These are phyloP conservation scores for Calonectria naviculata DNA, from an alignment of 2,329 filamentous ascomycete genomes.

Conservation along the genomic window DNA sequence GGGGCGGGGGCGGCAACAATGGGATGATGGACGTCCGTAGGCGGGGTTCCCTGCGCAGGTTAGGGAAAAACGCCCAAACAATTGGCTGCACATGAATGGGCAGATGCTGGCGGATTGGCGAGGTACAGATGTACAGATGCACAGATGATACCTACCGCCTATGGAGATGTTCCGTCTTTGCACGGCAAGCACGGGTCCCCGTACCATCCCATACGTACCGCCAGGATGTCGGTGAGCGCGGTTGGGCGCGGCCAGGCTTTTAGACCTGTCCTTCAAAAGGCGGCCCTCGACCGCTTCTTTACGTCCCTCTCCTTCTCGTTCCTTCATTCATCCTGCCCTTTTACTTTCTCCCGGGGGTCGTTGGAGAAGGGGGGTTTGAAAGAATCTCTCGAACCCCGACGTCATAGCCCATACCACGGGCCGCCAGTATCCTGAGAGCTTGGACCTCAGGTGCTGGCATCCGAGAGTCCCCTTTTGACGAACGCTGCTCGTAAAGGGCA, in stretches of 20 bases:
- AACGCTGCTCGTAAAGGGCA: slow-evolving; percentile 9
- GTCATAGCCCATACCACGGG: background rate
- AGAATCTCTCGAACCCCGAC: background rate
- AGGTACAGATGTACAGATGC: background rate
- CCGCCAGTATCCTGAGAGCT: slow-evolving; percentile 7
- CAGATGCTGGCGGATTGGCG: slow-evolving; percentile 1
- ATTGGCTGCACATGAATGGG: background rate
- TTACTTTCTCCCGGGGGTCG: slow-evolving; percentile 4
- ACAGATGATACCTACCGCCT: slow-evolving; percentile 6
- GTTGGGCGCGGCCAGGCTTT: slow-evolving; percentile 16
- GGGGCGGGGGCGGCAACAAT: slow-evolving; percentile 3
- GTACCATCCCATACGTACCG: slow-evolving; percentile 10
- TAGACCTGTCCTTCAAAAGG: slow-evolving; percentile 18
- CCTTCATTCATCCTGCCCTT: background rate
- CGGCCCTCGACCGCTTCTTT: slow-evolving; percentile 27
- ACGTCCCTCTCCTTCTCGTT: slow-evolving; percentile 8
- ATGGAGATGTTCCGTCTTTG: background rate
- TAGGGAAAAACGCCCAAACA: background rate
- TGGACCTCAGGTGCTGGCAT: slow-evolving; percentile 8
- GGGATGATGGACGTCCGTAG: background rate
- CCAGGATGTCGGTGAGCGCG: slow-evolving; percentile 19
- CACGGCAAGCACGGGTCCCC: slow-evolving; percentile 7
- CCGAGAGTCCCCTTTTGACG: background rate
- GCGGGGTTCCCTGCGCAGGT: slow-evolving; percentile 1
- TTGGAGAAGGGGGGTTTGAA: slow-evolving; percentile 34